Evolutionary conservation across 768 basidiomycete genomes (phyloP), one percentile per base, ranked within the genome.

Genomic region (Phylloporus rhodoxanthus): DNA sequence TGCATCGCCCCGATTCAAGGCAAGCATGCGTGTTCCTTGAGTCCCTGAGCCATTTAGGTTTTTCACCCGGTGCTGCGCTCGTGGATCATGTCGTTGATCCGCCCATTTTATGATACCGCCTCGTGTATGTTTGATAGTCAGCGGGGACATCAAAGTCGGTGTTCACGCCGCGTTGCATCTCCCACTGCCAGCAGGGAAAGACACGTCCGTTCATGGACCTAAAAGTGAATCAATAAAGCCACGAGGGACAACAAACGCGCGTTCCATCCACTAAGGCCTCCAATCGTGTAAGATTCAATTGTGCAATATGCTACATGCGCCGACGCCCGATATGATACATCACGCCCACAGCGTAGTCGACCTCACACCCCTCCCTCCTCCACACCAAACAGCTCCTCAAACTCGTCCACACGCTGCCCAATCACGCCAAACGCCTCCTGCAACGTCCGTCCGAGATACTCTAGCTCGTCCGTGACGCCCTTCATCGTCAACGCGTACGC

Each of bases 401-500:
- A 95, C 61, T 90, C 87, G 51, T 85, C 82, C 3, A 81, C 75
- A 17, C 78, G 80, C 53, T 91, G 82, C 6, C 91, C 90, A 54
- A 96, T 91, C 4, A 94, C 90, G 9, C 95, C 95, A 65, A 96
- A 99, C 9, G 90, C 85, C 45, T 84, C 80, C 64, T 98, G 95
- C 51, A 95, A 72, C 21, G 81, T 87, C 33, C 68, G 68, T 0
- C 96, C 95, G 1, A 98, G 72, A 45, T 71, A 77, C 47, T 96
- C 91, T 13, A 99, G 77, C 60, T 97, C 91, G 45, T 80, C 76
- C 8, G 93, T 96, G 33, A 96, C 88, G 7, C 92, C 91, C 64
- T 91, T 87, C 91, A 96, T 94, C 47, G 90, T 87, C 51, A 93
- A 72, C 0, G 90, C 90, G 58, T 97, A 98, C 1, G 92, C 93